These are phyloP conservation scores for Sphagnum magellanicum DNA, from an alignment of 228 moss, liverwort and hornwort genomes.

Conservation along the genomic window DNA sequence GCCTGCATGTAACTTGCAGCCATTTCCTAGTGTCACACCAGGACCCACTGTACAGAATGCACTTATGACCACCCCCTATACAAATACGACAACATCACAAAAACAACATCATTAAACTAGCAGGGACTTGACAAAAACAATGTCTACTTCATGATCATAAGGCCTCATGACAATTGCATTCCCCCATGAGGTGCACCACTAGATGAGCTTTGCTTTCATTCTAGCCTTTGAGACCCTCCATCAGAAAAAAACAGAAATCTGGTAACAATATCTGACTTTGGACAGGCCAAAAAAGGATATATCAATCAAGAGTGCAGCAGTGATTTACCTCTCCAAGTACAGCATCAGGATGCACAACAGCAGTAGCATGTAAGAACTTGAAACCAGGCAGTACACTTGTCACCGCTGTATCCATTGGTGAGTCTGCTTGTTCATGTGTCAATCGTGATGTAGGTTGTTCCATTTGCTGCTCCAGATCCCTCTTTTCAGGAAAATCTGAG, in stretches of 20 bases:
- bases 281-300: neutral
- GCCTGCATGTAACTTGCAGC: slow-evolving; percentile 67
- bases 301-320: neutral
- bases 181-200: neutral
- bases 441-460: slow-evolving; percentile 26
- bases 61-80: slow-evolving; percentile 78
- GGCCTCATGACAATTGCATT: neutral
- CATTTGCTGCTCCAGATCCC: slow-evolving; percentile 22
- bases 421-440: slow-evolving; percentile 18
- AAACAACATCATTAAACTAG: no score
- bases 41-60: slow-evolving; percentile 92
- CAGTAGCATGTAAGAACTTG: slow-evolving; percentile 62
- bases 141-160: neutral
- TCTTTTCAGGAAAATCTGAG: slow-evolving; percentile 38
- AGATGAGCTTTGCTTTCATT: neutral
- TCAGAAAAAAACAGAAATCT: neutral
- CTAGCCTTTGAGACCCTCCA: neutral
- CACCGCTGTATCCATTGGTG: slow-evolving; percentile 21
- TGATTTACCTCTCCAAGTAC: slow-evolving; percentile 63
- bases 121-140: no score
- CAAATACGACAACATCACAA: neutral
- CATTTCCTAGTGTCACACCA: slow-evolving; percentile 66
- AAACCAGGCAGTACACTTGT: slow-evolving; percentile 39
- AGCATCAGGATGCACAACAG: slow-evolving; percentile 79
- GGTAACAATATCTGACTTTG: neutral